phyloP scores from a whole-genome alignment of 2,329 filamentous ascomycete genomes.

The Acrocalymma vagum region DNA sequence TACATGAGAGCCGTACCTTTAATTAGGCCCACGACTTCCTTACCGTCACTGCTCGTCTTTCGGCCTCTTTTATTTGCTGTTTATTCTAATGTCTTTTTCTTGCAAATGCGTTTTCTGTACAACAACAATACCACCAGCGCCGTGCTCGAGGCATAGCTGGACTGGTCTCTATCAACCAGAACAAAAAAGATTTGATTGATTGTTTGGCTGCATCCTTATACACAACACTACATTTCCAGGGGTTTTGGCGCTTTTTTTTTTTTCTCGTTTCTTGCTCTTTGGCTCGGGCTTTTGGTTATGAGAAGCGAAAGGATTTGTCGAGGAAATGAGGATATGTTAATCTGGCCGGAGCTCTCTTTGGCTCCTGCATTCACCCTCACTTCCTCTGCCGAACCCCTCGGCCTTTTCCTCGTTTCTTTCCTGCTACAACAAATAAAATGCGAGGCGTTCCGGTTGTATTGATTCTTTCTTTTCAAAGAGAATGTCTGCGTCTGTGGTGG shows the following conservation, averaged over 20 bases:
- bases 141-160: slow-evolving; percentile 13
- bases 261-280: slow-evolving; percentile 1
- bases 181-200: slow-evolving; percentile 13
- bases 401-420: background rate
- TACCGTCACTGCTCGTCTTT: slow-evolving; percentile 9
- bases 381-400: background rate
- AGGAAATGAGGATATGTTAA: no score
- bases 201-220: slow-evolving; percentile 17
- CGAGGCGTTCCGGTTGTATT: slow-evolving; percentile 9
- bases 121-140: slow-evolving; percentile 18
- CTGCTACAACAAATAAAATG: slow-evolving; percentile 2
- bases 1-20: slow-evolving; percentile 42
- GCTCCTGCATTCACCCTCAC: background rate
- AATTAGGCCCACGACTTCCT: slow-evolving; percentile 44
- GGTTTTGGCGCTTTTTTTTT: slow-evolving; percentile 21
- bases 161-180: slow-evolving; percentile 4
- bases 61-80: slow-evolving; percentile 13
- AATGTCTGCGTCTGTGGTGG: no score
- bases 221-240: slow-evolving; percentile 23
- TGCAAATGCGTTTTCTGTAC: slow-evolving; percentile 21
- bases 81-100: slow-evolving; percentile 1
- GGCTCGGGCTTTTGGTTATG: background rate
- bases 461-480: slow-evolving; percentile 1
- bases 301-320: no score
- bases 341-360: no score